Percentiles rank a stretch among this genome's conserved stretches.
phyloP scores from a whole-genome alignment of 805 yeast species.

The Wickerhamiella brachini region DNA sequence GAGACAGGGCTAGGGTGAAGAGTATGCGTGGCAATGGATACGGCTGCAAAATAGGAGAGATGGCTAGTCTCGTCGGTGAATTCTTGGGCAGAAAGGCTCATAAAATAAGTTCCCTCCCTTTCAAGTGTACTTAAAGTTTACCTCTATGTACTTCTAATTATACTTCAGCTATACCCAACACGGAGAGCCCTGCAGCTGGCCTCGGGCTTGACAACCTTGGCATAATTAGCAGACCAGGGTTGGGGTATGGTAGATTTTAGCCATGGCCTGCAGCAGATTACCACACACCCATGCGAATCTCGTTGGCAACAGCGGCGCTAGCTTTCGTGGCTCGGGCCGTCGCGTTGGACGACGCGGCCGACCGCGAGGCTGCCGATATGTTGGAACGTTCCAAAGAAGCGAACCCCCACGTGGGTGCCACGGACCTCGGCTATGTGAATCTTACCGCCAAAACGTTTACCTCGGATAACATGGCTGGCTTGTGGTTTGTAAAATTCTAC shows the following conservation, averaged over 20 bases:
- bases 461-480: constrained; percentile 27
- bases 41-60: too few relatives aligned
- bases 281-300: background rate
- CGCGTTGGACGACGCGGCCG: background rate
- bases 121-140: too few relatives aligned
- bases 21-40: background rate
- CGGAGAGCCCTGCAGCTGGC: too few relatives aligned
- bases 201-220: too few relatives aligned
- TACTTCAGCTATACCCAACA: too few relatives aligned
- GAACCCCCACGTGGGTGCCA: background rate
- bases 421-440: background rate
- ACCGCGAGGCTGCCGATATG: background rate
- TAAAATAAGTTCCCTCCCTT: too few relatives aligned
- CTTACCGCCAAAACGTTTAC: background rate
- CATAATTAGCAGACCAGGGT: background rate
- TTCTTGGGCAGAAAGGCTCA: too few relatives aligned
- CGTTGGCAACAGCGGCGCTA: background rate
- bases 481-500: constrained; percentile 73
- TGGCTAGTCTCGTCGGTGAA: too few relatives aligned
- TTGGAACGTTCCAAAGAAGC: background rate
- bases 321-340: background rate
- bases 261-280: background rate
- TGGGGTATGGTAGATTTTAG: background rate
- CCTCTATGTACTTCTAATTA: too few relatives aligned
- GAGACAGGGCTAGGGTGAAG: background rate